phyloP scores from a whole-genome alignment of 2,329 filamentous ascomycete species.

The Colletotrichum karsti region DNA sequence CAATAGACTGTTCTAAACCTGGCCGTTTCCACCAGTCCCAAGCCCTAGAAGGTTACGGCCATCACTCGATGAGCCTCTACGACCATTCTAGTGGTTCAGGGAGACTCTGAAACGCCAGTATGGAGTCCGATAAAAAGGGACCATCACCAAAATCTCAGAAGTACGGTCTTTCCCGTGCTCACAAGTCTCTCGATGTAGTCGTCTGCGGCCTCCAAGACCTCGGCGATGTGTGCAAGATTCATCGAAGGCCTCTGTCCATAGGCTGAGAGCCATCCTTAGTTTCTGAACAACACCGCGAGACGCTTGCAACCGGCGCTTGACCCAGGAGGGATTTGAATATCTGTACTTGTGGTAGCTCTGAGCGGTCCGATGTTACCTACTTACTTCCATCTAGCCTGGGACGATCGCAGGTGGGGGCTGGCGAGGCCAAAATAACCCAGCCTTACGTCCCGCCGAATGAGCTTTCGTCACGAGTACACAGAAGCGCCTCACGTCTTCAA shows the following conservation, averaged over 20 bases:
- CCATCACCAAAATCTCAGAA: too few relatives aligned
- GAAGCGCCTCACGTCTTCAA: constrained; percentile 1
- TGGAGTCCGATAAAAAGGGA: too few relatives aligned
- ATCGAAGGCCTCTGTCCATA: background rate
- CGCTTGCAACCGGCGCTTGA: constrained; percentile 15
- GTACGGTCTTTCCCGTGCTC: background rate
- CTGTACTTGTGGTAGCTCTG: background rate
- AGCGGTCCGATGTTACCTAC: background rate
- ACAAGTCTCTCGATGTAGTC: background rate
- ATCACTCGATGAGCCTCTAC: background rate
- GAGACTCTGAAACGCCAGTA: background rate
- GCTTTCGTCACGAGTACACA: background rate
- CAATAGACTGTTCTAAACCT: too few relatives aligned
- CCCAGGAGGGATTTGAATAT: background rate
- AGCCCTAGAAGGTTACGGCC: background rate
- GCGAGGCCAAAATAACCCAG: background rate
- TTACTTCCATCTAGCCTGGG: background rate
- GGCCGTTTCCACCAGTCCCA: too few relatives aligned
- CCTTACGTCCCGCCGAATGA: constrained; percentile 9
- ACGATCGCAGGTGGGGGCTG: background rate
- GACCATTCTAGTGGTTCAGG: background rate
- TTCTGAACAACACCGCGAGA: background rate
- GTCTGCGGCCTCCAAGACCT: background rate
- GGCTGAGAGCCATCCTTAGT: background rate
- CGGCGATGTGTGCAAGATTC: background rate